Evolutionary conservation across 768 basidiomycete species (phyloP), one percentile per base, ranked within the genome.

Genomic region (Suillus cothurnatus): DNA sequence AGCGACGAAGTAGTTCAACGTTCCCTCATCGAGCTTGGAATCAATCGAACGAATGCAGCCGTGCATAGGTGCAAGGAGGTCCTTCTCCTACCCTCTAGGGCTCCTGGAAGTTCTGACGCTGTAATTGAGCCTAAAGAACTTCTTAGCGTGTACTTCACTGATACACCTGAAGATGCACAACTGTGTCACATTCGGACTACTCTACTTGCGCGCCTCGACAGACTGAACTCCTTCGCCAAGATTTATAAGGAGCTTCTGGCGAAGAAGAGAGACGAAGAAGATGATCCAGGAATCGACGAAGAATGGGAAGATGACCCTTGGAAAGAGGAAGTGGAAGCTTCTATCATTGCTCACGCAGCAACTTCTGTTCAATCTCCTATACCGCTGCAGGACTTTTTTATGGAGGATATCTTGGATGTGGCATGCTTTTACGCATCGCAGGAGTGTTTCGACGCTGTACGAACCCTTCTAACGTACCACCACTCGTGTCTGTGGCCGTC

Each of bases 141-240:
- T 9, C 79, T 91, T 28, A 65, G 77, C 49, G 78, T 79, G 21
- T 86, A 92, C 74, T 91, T 93, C 74, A 74, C 77, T 60, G 76
- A 80, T 59, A 74, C 80, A n/a, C 83, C 85, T 47, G 79, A 81
- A 12, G 91, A 93, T 69, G 88, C 86, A 26, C 84, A 86, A 61
- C 74, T 92, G 49, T 91, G 87, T 69, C 76, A 79, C 67, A 77
- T 94, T 67, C 91, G 94, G 43, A 77, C 81, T 23, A 67, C 86
- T n/a, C 82, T 95, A n/a, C 81, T 94, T 39, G 80, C 84, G 58
- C 82, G 92, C 14, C 78, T 87, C 36, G 91, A 93, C 74, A 80
- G 85, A 56, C 79, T 94, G 56, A 89, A 88, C 67, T 92, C 91
- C n/a, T 94, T 84, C 65, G 80, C 85, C 26, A 84, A 89, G 70